Evolutionary conservation across 371 early-diverging fungal species (phyloP).

Genomic region (Rhizomucor miehei): DNA sequence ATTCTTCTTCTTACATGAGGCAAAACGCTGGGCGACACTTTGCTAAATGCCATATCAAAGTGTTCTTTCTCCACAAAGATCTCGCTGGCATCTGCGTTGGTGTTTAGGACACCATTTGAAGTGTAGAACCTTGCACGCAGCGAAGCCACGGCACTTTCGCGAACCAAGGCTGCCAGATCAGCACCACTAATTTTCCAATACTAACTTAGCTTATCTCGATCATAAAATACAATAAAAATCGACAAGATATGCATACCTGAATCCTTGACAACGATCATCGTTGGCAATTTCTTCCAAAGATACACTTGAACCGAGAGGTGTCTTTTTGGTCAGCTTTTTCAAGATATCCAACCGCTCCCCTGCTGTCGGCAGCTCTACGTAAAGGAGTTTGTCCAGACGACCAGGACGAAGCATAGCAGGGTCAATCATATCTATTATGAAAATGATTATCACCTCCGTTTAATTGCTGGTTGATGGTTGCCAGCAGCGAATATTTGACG

Average conservation of each 20-base stretch:
- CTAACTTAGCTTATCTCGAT: not conserved
- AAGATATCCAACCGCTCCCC: constrained; percentile 89
- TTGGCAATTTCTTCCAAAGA: constrained; percentile 72
- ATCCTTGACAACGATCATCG: constrained; percentile 74
- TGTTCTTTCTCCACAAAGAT: constrained; percentile 66
- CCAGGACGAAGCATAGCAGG: constrained; percentile 98
- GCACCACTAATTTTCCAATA: constrained; percentile 74
- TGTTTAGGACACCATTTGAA: constrained; percentile 17
- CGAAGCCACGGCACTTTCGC: constrained; percentile 88
- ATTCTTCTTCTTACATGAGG: constrained; percentile 58
- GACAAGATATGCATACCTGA: constrained; percentile 44
- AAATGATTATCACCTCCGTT: not conserved
- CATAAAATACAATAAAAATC: not conserved
- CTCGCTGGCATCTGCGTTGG: constrained; percentile 14
- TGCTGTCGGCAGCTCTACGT: constrained; percentile 91
- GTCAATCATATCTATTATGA: constrained; percentile 87
- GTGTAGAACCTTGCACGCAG: constrained; percentile 63
- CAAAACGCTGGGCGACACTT: constrained; percentile 82
- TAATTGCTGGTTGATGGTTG: not conserved
- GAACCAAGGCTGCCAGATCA: constrained; percentile 89
- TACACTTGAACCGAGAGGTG: constrained; percentile 75
- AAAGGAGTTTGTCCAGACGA: constrained; percentile 97
- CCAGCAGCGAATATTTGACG: not conserved
- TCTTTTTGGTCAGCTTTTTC: constrained; percentile 74
- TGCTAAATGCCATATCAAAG: constrained; percentile 80